Base-by-base conservation (phyloP, 345 rosid species). In the Alliaria petiolata region DNA sequence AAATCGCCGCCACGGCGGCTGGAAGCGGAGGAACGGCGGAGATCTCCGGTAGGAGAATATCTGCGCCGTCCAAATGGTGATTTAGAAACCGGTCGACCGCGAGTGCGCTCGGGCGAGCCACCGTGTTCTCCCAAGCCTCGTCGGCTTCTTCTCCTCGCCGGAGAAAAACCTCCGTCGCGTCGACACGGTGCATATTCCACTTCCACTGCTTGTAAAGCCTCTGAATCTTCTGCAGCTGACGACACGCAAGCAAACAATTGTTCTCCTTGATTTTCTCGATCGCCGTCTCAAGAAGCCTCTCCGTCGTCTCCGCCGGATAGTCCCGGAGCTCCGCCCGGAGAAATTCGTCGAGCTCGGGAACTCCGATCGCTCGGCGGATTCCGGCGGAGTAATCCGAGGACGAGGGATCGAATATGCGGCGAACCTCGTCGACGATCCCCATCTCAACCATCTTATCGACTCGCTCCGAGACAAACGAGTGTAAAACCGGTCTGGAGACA, bases 351-450 rank as follows among this genome's bases (percentile, higher is more conserved):
- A 93, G 54, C 74, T 93, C 98, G 0, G 92, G 86, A 1, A 90
- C 85, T 36, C 96, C 98, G 17, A 90, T 90, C 0, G 97, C 97
- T 0, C 92, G 85, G 16, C 93, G 76, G 15, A 93, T 87, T 3
- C 98, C 97, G 1, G 20, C 44, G 0, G 85, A 74, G 44, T 93
- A 84, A 72, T 89, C 84, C 0, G 76, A 78, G 1, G 70, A 72
- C 2, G 63, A 7, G 0, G 90, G 93, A 60, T 85, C 84, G 38
- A 87, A 86, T 7, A 87, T 67, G 16, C 56, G 50, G 45, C 81
- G 77, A 1, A 81, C 96, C 81, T 93, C 97, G 12, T 89, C 85
- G 7, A 90, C 79, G 44, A 90, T 60, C 0, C 98, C 98, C 1
- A 78, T 62, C 72, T 81, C 67, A 25, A 90, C 81, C 98, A 93